A percentile compares a stretch with the other conserved stretches of the same genome.
Evolutionary conservation across 768 basidiomycete species (phyloP).

Genomic region (Leccinum longicurvipes): DNA sequence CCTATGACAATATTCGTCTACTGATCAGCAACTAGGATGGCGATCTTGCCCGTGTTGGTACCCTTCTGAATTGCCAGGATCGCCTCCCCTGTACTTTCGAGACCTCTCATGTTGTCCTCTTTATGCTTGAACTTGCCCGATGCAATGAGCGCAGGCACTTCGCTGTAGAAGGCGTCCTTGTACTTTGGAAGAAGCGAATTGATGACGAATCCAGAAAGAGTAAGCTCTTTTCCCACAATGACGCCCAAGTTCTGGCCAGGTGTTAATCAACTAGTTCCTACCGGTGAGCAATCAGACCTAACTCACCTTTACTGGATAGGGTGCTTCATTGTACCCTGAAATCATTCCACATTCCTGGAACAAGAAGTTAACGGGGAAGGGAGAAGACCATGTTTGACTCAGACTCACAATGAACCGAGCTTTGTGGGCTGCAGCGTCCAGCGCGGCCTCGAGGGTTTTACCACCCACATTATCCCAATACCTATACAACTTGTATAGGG

Average conservation of each 20-base stretch:
- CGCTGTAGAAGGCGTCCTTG: conserved; percentile 40
- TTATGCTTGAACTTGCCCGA: conserved; percentile 45
- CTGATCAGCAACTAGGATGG: conserved; percentile 12
- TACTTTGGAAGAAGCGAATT: conserved; percentile 29
- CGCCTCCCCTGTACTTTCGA: conserved; percentile 40
- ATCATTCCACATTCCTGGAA: conserved; percentile 34
- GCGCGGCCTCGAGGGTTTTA: conserved; percentile 52
- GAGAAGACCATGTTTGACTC: background rate
- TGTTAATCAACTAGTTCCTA: conserved; percentile 3
- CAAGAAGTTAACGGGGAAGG: background rate
- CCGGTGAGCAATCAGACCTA: background rate
- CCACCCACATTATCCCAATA: conserved; percentile 12
- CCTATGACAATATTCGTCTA: background rate
- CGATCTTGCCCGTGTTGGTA: conserved; percentile 31
- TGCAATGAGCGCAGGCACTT: conserved; percentile 39
- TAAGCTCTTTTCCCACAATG: conserved; percentile 40
- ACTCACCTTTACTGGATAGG: conserved; percentile 12
- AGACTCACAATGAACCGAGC: conserved; percentile 46
- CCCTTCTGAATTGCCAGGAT: conserved; percentile 37
- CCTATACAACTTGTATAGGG: background rate
- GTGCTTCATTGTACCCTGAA: conserved; percentile 11
- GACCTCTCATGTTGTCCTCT: conserved; percentile 44
- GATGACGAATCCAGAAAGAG: conserved; percentile 45
- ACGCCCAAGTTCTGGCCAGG: conserved; percentile 35
- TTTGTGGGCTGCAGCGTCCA: conserved; percentile 40